Evolutionary conservation across 2,329 filamentous ascomycete genomes (phyloP).

Genomic region (Alternaria viburni): DNA sequence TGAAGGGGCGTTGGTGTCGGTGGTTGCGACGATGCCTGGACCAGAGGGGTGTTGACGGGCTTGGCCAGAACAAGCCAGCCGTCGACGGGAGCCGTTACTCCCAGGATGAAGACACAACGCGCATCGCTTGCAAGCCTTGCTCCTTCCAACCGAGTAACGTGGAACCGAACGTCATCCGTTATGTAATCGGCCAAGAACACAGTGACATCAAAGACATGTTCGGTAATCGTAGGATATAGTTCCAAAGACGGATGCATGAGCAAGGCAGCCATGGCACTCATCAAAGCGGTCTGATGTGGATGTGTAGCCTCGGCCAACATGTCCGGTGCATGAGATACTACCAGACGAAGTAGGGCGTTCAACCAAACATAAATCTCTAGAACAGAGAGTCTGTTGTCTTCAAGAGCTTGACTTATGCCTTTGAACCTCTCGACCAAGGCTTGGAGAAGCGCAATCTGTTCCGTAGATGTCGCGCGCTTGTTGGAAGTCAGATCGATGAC

Average conservation of each 20-base stretch:
- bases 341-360: constrained; percentile 50
- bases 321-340: constrained; percentile 45
- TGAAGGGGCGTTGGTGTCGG: constrained; percentile 21
- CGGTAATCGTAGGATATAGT: constrained; percentile 40
- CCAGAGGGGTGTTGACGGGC: constrained; percentile 25
- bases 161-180: constrained; percentile 47
- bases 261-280: constrained; percentile 47
- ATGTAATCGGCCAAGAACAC: constrained; percentile 51
- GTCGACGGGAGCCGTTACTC: constrained; percentile 41
- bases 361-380: constrained; percentile 25
- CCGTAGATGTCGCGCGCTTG: constrained; percentile 16
- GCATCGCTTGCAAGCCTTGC: constrained; percentile 36
- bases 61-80: constrained; percentile 53
- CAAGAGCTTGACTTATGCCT: constrained; percentile 36
- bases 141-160: constrained; percentile 37
- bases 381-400: constrained; percentile 11
- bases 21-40: constrained; percentile 26
- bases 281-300: constrained; percentile 39
- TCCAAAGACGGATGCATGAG: constrained; percentile 49
- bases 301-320: constrained; percentile 31
- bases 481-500: constrained; percentile 42
- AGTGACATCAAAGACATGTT: constrained; percentile 54
- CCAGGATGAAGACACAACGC: constrained; percentile 51
- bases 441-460: constrained; percentile 29
- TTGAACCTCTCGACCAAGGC: constrained; percentile 42